phyloP scores from a whole-genome alignment of 768 basidiomycete genomes.

The Mrakia gelida region DNA sequence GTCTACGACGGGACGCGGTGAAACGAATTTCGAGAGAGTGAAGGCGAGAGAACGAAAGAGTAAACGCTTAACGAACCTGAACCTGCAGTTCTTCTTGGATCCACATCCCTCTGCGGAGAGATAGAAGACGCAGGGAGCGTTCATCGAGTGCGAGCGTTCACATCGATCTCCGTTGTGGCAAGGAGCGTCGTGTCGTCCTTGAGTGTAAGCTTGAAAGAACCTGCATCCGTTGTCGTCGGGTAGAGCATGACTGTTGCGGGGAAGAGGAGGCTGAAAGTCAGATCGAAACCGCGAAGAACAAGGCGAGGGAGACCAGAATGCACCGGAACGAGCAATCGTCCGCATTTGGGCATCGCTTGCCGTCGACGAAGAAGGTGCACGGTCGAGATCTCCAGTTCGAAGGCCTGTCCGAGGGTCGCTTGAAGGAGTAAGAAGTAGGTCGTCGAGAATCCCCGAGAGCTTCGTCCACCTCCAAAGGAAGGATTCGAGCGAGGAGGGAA shows the following conservation, averaged over 20 bases:
- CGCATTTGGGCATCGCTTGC: not conserved
- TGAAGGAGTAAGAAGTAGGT: not conserved
- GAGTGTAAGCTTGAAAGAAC: not conserved
- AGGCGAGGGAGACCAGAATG: not conserved
- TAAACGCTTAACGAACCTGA: not conserved
- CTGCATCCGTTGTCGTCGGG: not conserved
- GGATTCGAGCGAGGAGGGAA: not conserved
- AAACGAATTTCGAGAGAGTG: not conserved
- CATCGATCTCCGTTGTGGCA: conserved; percentile 4
- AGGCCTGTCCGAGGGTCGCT: not conserved
- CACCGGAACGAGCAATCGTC: not conserved
- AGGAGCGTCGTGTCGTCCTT: not conserved
- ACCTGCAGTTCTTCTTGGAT: not conserved
- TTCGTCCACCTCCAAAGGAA: not conserved
- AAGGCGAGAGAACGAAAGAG: not conserved
- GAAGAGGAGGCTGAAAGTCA: not conserved
- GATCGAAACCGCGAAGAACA: not conserved
- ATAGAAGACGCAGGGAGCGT: not conserved
- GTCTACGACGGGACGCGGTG: too few species aligned
- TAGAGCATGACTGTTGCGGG: not conserved
- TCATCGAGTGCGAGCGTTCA: not conserved
- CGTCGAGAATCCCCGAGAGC: not conserved
- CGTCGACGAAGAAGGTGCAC: not conserved
- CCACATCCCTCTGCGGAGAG: not conserved
- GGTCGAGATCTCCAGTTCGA: not conserved